phyloP scores from a whole-genome alignment of 805 yeast genomes.

The Ogataea pignaliae region DNA sequence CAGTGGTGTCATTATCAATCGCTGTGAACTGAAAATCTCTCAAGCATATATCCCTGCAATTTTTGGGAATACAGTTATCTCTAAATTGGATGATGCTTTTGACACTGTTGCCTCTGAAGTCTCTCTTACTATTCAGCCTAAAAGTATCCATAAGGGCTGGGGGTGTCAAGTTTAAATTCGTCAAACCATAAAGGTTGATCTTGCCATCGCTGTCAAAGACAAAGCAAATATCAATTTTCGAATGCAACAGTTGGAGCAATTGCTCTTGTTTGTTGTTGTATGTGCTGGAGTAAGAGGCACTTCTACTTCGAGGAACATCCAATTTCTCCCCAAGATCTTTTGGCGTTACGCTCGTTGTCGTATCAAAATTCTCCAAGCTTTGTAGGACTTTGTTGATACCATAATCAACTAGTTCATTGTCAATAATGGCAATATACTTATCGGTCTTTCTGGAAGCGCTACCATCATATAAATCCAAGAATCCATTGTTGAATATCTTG shows the following conservation, averaged over 20 bases:
- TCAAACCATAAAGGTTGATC: conserved; percentile 41
- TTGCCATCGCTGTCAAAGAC: conserved; percentile 39
- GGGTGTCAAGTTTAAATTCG: conserved; percentile 39
- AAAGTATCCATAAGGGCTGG: conserved; percentile 48
- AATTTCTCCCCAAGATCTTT: background rate
- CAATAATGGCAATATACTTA: conserved; percentile 32
- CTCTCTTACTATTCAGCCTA: conserved; percentile 28
- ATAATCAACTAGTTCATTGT: conserved; percentile 31
- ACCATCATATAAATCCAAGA: conserved; percentile 31
- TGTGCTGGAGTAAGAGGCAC: conserved; percentile 11
- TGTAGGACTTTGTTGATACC: conserved; percentile 21
- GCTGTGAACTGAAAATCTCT: conserved; percentile 21
- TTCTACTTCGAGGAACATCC: conserved; percentile 12
- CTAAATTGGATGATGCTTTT: conserved; percentile 18
- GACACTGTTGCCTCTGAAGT: conserved; percentile 10
- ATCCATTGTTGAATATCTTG: conserved; percentile 55
- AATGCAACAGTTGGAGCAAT: conserved; percentile 23
- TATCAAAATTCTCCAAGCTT: conserved; percentile 13
- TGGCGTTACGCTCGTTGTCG: background rate
- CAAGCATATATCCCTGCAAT: conserved; percentile 19
- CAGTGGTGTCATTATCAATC: conserved; percentile 4
- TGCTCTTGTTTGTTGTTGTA: conserved; percentile 13
- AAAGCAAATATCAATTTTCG: conserved; percentile 36
- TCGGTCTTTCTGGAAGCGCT: conserved; percentile 5
- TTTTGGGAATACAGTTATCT: conserved; percentile 28